Evolutionary conservation across 1,139 yeast genomes (phyloP).

Genomic region (Sugiyamaella pinicola): DNA sequence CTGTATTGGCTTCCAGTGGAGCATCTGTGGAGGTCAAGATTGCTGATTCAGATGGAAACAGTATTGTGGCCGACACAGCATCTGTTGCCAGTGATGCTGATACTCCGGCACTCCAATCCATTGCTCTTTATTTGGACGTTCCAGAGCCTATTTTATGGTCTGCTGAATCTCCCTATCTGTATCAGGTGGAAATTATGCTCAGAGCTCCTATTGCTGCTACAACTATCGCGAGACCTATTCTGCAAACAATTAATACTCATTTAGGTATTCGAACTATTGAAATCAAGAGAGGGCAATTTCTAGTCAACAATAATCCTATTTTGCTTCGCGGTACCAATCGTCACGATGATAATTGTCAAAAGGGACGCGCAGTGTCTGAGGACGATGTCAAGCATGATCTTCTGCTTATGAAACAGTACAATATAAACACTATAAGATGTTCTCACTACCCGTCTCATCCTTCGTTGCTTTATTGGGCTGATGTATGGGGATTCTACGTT

Average conservation of each 20-base stretch:
- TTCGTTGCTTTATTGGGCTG: conserved; percentile 32
- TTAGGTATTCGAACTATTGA: conserved; percentile 43
- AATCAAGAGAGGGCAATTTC: conserved; percentile 38
- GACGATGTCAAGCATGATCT: conserved; percentile 42
- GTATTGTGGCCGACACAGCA: not conserved
- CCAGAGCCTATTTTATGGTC: conserved; percentile 40
- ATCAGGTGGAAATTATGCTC: conserved; percentile 31
- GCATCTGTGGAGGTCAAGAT: conserved; percentile 8
- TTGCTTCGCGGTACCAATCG: conserved; percentile 43
- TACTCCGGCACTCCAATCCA: not conserved
- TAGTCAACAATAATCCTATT: conserved; percentile 40
- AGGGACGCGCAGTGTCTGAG: conserved; percentile 44
- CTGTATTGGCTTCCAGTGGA: not conserved
- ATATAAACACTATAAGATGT: conserved; percentile 44
- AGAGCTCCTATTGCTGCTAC: not conserved
- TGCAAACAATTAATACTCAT: conserved; percentile 34
- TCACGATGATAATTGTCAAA: conserved; percentile 43
- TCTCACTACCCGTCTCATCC: conserved; percentile 45
- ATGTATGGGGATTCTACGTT: conserved; percentile 43
- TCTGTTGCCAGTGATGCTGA: not conserved
- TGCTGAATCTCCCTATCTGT: conserved; percentile 44
- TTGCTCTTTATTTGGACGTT: conserved; percentile 19
- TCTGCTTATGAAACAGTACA: conserved; percentile 42
- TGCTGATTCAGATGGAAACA: conserved; percentile 6
- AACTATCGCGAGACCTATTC: conserved; percentile 19